Base-by-base conservation (phyloP, 2,329 filamentous ascomycete genomes). In the Bipolaris zeicola region DNA sequence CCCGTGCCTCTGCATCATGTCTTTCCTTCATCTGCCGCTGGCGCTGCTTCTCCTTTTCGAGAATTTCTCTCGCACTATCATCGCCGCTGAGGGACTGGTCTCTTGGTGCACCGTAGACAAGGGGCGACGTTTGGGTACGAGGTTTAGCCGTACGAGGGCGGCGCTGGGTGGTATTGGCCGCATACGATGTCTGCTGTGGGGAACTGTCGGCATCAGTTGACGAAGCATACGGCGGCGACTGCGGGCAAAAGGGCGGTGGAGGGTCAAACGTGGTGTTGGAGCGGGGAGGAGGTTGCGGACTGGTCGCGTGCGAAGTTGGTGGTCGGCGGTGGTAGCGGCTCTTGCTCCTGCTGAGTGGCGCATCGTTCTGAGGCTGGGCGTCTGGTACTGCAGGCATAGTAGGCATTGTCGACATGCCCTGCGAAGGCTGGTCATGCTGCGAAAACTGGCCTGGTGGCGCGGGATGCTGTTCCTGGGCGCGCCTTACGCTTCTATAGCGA, bases 401-500 rank as follows among this genome's bases (percentile, higher is more conserved):
- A 24, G 72, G 72, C 38, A 67, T 31, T 44, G 65, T 45, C 33
- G 57, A 39, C 22, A 42, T 34, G 51, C 56, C 37, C 48, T 58
- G 48, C 22, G 63, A 49, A n/a, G 57, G 24, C 18, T 60, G 61
- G 20, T 66, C 62, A 39, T 47, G 54, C 44, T 68, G 43, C 28
- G 43, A 54, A 34, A 58, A 50, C 26, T 57, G 48, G 22, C 48
- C 48, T 13, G 37, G 31, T 10, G 54, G 57, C 16, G 59, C 58
- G 20, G 50, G 52, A 34, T 72, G 69, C 50, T 74, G 67, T 55
- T 77, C 70, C 51, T 77, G 74, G 20, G 76, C 76, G 60, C 79
- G 79, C 56, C 85, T 77, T 52, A 86, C 83, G 28, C 83, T 85
- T 61, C 84, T 79, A 72, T 87, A 87, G 39, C 85, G 80, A 52